Evolutionary conservation across 495 filamentous ascomycete genomes (phyloP), one percentile per base, ranked within the genome.

Genomic region (Podospora appendiculata): DNA sequence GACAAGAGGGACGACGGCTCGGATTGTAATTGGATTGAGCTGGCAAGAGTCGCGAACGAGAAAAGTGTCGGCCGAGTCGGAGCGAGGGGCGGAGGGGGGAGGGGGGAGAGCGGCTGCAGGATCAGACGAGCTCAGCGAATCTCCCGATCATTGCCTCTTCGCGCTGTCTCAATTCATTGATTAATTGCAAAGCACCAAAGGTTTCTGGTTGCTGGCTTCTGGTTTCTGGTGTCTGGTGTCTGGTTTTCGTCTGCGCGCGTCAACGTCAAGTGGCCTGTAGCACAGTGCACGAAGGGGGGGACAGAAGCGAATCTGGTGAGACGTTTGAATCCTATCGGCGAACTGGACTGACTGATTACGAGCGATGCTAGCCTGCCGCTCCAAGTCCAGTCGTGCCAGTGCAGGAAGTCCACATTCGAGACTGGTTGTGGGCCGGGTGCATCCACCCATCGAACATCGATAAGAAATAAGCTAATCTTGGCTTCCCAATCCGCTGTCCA

Each of bases 81-180:
- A 8, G n/a, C 38, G 38, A 8, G 38, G 11, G 45, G 34, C 14
- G 45, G 11, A 16, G 33, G 11, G 34, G 7, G 32, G 41, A 16
- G 47, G 38, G 25, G 32, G 36, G 11, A 48, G 35, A 8, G 32
- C 38, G 43, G 17, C 13, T 35, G 40, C 13, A 13, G 25, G 35
- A 32, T 44, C 33, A 43, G 43, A 34, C 38, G 13, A 18, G 8
- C 11, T 14, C 14, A 11, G 2, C 2, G 13, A 41, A 53, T 3
- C 41, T 42, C 12, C 43, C 11, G 51, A 34, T 39, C 51, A 53
- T 53, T 47, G 51, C 43, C 51, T 42, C 51, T 25, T 40, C 14
- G 33, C 12, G 34, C 12, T 11, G 45, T 35, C 11, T 3, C 41
- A 14, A 13, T 18, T 14, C n/a, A 13, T 42, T 42, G 41, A 10